A percentile compares a stretch with the other conserved stretches of the same genome.
phyloP scores from a whole-genome alignment of 2,329 filamentous ascomycete species.

The Pyricularia sp. region DNA sequence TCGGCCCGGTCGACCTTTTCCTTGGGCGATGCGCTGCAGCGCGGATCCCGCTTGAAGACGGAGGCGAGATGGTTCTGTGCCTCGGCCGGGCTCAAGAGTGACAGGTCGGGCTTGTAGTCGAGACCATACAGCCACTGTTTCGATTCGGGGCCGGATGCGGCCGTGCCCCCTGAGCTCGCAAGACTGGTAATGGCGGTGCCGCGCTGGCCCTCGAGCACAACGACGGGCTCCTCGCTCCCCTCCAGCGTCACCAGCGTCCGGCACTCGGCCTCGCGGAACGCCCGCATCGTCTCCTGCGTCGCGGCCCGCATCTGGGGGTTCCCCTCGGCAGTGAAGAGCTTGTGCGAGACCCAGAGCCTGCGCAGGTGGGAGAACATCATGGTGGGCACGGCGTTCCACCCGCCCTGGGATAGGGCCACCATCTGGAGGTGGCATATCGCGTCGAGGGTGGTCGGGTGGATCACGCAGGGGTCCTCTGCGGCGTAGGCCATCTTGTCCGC shows the following conservation, averaged over 20 bases:
- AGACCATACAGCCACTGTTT: neutral
- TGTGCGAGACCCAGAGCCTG: neutral
- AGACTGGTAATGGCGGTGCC: neutral
- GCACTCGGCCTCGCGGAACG: neutral
- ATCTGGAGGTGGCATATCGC: constrained; percentile 36
- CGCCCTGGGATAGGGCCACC: neutral
- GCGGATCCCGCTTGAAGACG: neutral
- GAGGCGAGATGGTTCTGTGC: neutral
- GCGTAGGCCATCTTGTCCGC: constrained; percentile 43
- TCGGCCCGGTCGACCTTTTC: neutral
- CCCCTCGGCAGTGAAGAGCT: neutral
- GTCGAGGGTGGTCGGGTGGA: constrained; percentile 26
- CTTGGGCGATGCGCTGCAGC: neutral
- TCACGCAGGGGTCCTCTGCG: constrained; percentile 42
- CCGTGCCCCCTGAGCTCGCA: neutral
- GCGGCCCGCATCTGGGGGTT: neutral
- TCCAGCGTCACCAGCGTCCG: neutral
- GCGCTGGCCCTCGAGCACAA: neutral
- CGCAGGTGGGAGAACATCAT: neutral
- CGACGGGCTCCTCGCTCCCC: neutral
- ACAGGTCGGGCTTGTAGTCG: neutral
- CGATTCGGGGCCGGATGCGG: neutral
- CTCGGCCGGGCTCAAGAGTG: neutral
- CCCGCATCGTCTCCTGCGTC: neutral
- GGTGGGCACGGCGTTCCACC: neutral